Conservation (phyloP, 2,329 filamentous ascomycete genomes). For the Exophiala mesophila region DNA sequence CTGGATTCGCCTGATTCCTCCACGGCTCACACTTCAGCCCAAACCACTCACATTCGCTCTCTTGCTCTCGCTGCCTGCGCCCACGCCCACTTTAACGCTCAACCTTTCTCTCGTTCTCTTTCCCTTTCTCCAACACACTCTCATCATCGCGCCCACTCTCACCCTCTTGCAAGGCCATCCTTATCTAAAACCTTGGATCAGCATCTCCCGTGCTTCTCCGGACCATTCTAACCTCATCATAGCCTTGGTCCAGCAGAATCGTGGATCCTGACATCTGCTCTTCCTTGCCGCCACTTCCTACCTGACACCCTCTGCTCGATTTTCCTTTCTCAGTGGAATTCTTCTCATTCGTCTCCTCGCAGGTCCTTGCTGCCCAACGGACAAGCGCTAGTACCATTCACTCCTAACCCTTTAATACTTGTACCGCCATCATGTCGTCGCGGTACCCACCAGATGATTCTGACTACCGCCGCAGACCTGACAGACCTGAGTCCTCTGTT, state of each 20-base stretch:
- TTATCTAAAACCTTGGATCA: constrained; percentile 15
- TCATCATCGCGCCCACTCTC: constrained; percentile 9
- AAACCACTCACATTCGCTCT: background rate
- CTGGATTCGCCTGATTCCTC: constrained; percentile 7
- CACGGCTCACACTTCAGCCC: background rate
- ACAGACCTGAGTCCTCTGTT: constrained; percentile 9
- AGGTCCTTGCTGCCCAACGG: constrained; percentile 22
- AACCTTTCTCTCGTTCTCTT: constrained; percentile 9
- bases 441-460: constrained; percentile 20
- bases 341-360: constrained; percentile 20
- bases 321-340: constrained; percentile 10
- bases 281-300: constrained; percentile 7
- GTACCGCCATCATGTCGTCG: constrained; percentile 18
- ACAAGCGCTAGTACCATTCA: constrained; percentile 9
- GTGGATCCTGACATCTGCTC: background rate
- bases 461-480: constrained; percentile 4
- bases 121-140: constrained; percentile 1
- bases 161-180: constrained; percentile 9
- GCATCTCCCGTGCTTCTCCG: background rate
- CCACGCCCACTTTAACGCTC: constrained; percentile 6
- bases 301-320: constrained; percentile 16
- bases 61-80: constrained; percentile 18
- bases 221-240: background rate
- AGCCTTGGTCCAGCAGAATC: background rate
- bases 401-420: constrained; percentile 7